These are phyloP conservation scores for Rhazya stricta DNA, from an alignment of 257 asterid genomes.

Conservation along the genomic window DNA sequence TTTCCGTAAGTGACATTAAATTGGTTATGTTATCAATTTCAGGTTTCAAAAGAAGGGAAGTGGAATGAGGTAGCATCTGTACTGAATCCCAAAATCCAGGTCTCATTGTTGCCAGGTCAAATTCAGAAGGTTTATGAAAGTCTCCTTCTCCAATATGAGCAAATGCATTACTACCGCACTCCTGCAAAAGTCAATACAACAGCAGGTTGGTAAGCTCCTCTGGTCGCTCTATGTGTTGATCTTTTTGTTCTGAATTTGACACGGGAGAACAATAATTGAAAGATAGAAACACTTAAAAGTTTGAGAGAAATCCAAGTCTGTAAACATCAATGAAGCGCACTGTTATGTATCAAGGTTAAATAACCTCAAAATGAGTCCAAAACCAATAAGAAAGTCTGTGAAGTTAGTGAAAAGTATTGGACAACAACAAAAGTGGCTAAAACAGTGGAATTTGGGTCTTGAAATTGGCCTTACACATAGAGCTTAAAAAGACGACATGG, in stretches of 20 bases:
- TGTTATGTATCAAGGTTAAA: not conserved
- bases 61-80: constrained; percentile 63
- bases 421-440: not conserved
- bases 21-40: not conserved
- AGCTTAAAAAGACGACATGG: not conserved
- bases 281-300: not conserved
- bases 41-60: constrained; percentile 59
- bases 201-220: constrained; percentile 26
- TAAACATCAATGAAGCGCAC: not conserved
- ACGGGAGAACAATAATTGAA: not conserved
- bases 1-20: not conserved
- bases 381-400: not conserved
- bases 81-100: constrained; percentile 25
- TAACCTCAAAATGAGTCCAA: too few species aligned
- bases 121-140: constrained; percentile 46
- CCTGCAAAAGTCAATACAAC: constrained; percentile 27
- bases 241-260: not conserved
- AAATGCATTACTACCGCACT: constrained; percentile 41
- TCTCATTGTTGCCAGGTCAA: constrained; percentile 37
- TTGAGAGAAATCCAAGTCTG: too few species aligned
- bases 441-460: too few species aligned
- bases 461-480: not conserved
- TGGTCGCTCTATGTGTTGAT: constrained; percentile 10
- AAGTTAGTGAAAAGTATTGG: not conserved
- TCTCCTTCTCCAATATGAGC: constrained; percentile 56